Base-by-base conservation (phyloP, 169 alveolate species). In the Cryptosporidium meleagridis region DNA sequence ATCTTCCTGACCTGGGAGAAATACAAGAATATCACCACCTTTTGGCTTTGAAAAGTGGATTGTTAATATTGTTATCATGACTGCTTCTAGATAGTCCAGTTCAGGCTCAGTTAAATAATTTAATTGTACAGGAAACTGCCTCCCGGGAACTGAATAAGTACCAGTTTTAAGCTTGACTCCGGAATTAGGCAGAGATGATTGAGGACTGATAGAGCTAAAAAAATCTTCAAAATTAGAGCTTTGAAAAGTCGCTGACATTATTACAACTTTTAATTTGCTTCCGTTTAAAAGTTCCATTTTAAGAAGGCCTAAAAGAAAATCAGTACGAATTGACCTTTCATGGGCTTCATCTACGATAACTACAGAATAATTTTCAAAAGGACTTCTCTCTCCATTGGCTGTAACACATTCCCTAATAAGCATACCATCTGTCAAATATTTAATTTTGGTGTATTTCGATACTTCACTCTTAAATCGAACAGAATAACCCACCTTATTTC, bases 1-100 rank as follows among this genome's bases (percentile, higher is more conserved):
- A 18, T 98, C 99, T 85, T 98, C 99, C 84, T 97, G 98, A 0
- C 99, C 99, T 6, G 98, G 98, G 23, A 97, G 91, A 91, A 97
- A 97, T 26, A 97, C 98, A 10, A 97, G 91, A n/a, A 97, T 94
- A 89, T 97, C 99, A 9, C 98, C 99, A 33, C 94, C 93, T 52
- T 87, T 69, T 8, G 92, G 91, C 26, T 92, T 93, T 31, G 93
- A 92, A 29, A 95, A 75, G 44, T 95, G 95, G 21, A 92, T 93
- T 73, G 94, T 95, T 65, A 95, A 70, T 21, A 94, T 85, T 44
- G 94, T 86, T 26, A 93, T 87, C n/a, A 93, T 85, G 68, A 93
- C 85, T 16, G 92, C 93, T 39, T 92, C 95, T n/a, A 95, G 87
- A 87, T 95, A 95, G 73, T 96, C 97, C 29, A 92, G 86, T 52